These are phyloP conservation scores for Ziziphus jujuba DNA, from an alignment of 306 rosid genomes.

Conservation along the genomic window DNA sequence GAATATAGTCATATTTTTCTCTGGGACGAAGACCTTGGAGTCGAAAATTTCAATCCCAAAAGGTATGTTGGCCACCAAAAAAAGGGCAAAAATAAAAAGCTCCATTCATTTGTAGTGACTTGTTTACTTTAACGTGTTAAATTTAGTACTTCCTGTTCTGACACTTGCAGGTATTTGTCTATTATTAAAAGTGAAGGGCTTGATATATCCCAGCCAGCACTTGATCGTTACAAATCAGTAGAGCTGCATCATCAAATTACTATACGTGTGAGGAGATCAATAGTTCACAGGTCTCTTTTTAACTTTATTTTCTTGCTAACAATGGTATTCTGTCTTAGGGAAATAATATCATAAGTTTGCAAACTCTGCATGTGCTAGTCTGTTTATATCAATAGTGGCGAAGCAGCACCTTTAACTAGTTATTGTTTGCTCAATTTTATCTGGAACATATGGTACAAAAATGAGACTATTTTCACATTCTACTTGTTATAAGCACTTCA, in stretches of 20 bases:
- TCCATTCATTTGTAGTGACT: too few relatives aligned
- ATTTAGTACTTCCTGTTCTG: conserved; percentile 14
- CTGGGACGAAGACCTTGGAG: conserved; percentile 99
- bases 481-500: not conserved
- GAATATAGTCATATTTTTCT: conserved; percentile 80
- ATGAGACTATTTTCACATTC: not conserved
- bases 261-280: conserved; percentile 61
- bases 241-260: conserved; percentile 94
- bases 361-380: too few relatives aligned
- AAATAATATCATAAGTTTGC: not conserved
- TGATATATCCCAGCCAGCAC: conserved; percentile 93
- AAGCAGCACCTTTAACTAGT: too few relatives aligned
- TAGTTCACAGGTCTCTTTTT: conserved; percentile 69
- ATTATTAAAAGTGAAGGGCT: conserved; percentile 68
- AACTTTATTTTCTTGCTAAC: conserved; percentile 4
- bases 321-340: not conserved
- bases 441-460: not conserved
- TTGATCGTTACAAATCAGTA: conserved; percentile 56
- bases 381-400: too few relatives aligned
- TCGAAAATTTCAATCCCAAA: conserved; percentile 67
- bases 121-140: not conserved
- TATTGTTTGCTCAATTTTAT: too few relatives aligned
- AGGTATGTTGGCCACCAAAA: conserved; percentile 40
- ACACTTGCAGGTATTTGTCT: conserved; percentile 56
- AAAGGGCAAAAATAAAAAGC: too few relatives aligned